phyloP scores from a whole-genome alignment of 495 filamentous ascomycete species.

The Neurospora sp. region DNA sequence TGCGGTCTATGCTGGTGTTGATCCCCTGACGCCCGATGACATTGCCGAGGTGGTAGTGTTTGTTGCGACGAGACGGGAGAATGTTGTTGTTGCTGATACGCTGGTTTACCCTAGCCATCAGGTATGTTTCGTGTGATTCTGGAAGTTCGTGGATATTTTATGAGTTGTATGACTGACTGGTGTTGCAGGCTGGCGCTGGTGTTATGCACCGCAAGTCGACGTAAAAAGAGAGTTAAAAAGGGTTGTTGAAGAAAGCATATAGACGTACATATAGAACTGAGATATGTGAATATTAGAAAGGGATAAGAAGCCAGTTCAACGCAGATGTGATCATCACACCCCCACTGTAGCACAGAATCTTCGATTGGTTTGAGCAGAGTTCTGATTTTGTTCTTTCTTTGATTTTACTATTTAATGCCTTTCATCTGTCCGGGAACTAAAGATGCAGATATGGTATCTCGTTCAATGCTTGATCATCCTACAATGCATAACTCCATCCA shows the following conservation, averaged over 20 bases:
- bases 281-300: neutral
- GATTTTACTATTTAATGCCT: neutral
- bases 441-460: neutral
- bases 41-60: slow-evolving; percentile 95
- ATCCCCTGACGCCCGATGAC: slow-evolving; percentile 90
- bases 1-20: slow-evolving; percentile 84
- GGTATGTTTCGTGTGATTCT: slow-evolving; percentile 25
- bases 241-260: neutral
- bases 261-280: neutral
- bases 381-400: neutral
- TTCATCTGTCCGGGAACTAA: neutral
- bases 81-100: slow-evolving; percentile 90
- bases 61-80: slow-evolving; percentile 76
- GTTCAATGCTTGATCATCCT: neutral
- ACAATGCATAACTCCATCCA: neutral
- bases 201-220: slow-evolving; percentile 25
- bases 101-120: slow-evolving; percentile 89
- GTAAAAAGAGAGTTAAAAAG: neutral
- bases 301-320: neutral
- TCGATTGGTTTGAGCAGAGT: neutral
- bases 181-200: slow-evolving; percentile 23
- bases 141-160: neutral
- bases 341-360: neutral
- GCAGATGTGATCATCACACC: neutral
- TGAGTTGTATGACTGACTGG: neutral